phyloP scores from a whole-genome alignment of 2,329 filamentous ascomycete genomes.

The Penicillium sclerotiorum region DNA sequence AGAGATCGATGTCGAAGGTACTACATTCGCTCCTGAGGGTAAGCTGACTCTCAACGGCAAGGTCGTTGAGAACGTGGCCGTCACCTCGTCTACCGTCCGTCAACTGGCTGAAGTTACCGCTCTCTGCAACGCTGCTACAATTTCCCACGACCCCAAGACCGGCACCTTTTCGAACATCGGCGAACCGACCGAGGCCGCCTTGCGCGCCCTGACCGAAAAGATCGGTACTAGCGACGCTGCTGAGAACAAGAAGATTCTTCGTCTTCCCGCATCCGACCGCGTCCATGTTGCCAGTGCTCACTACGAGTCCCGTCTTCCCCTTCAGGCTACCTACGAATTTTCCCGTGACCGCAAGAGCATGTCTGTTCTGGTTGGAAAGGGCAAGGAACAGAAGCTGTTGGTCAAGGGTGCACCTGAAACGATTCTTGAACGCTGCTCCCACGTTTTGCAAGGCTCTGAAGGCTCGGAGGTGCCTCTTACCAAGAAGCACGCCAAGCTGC shows the following conservation, averaged over 20 bases:
- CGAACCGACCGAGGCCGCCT: conserved; percentile 91
- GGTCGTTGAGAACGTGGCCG: conserved; percentile 67
- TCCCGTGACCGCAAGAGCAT: conserved; percentile 98
- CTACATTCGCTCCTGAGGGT: conserved; percentile 85
- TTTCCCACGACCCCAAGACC: conserved; percentile 78
- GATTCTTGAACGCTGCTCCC: conserved; percentile 87
- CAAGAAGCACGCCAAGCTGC: conserved; percentile 67
- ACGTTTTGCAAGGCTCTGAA: conserved; percentile 74
- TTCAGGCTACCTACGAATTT: conserved; percentile 91
- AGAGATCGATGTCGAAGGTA: conserved; percentile 88
- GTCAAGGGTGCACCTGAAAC: conserved; percentile 97
- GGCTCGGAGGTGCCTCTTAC: conserved; percentile 76
- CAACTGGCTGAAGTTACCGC: conserved; percentile 72
- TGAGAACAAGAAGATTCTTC: conserved; percentile 56
- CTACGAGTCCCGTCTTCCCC: conserved; percentile 75
- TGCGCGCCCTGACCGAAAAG: conserved; percentile 91
- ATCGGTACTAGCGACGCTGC: conserved; percentile 76
- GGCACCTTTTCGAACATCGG: conserved; percentile 80
- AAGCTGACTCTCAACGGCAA: conserved; percentile 71
- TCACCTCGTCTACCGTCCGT: conserved; percentile 72
- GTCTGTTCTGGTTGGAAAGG: conserved; percentile 84
- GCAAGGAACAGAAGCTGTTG: conserved; percentile 73
- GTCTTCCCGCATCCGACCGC: conserved; percentile 58
- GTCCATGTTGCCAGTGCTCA: conserved; percentile 80
- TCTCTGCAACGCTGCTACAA: conserved; percentile 84